Base-by-base conservation (phyloP, 2,329 filamentous ascomycete species). In the Stagonosporopsis vannaccii region DNA sequence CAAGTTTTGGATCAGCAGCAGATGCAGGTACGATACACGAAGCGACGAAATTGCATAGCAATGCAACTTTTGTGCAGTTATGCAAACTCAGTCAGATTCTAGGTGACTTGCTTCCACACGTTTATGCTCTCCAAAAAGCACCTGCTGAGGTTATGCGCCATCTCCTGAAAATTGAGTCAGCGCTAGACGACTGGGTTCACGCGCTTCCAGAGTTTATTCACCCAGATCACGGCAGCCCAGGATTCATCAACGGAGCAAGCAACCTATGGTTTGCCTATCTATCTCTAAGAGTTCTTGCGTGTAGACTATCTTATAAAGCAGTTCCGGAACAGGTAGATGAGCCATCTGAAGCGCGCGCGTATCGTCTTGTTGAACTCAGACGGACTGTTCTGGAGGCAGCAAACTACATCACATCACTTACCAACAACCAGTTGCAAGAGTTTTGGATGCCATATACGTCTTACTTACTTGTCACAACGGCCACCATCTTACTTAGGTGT, bases 371-470 rank as follows among this genome's bases (percentile, higher is more conserved):
- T 0, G 50, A 45, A 30, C 58, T 67, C 3, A 53, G 59, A 43
- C 43, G 60, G 26, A 54, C 59, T 22, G 57, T 61, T 9, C 54
- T 26, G 15, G 49, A 59, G 1, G 55, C 51, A 11, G 36, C 51
- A 3, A 40, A 52, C 17, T 63, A 57, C 22, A 35, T 62, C 20
- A 51, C 41, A 13, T 54, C 49, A 0, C 52, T 67, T 0, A 55
- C 39, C 15, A 53, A 62, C 9, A 23, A 36, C 28, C 59, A 62
- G 6, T 37, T 67, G 12, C 54, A 60, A 11, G 64, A 63, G 22
- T 67, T 67, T 19, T 65, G 64, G 64, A 60, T 65, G 45, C 64
- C 62, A 4, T 67, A 65, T 33, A 63, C 62, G 2, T 62, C 56
- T 12, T 67, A 65, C 30, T 45, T 67, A 0, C 44, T 67, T 1